These are phyloP conservation scores for Suhomyces faveliae DNA, from an alignment of 805 yeast genomes.

Conservation along the genomic window DNA sequence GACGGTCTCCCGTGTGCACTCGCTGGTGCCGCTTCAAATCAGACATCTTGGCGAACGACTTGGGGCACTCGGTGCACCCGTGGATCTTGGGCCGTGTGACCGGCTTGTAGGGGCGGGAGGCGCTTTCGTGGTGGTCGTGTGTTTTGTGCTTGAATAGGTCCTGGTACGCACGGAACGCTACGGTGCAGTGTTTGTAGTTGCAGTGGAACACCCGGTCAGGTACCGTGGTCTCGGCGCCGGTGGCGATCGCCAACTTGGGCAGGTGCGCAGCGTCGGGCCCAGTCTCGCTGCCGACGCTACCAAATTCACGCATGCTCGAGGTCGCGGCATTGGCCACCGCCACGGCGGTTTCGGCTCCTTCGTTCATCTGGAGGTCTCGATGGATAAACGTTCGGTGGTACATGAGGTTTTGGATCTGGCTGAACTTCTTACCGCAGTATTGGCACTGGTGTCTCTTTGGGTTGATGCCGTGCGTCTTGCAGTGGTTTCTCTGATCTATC, in stretches of 20 bases:
- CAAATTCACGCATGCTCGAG: neutral
- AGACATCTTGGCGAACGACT: slow-evolving; percentile 52
- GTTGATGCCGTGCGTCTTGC: slow-evolving; percentile 10
- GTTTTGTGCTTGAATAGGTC: slow-evolving; percentile 8
- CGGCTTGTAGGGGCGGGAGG: slow-evolving; percentile 12
- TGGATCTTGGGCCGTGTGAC: slow-evolving; percentile 4
- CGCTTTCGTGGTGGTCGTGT: slow-evolving; percentile 7
- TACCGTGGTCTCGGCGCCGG: neutral
- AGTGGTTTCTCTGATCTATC: slow-evolving; percentile 12
- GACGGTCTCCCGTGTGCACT: slow-evolving; percentile 77
- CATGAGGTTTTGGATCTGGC: slow-evolving; percentile 11
- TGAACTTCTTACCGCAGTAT: slow-evolving; percentile 12
- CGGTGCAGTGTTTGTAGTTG: slow-evolving; percentile 15
- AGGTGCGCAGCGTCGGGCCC: neutral
- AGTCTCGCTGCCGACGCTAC: neutral
- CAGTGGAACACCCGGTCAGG: slow-evolving; percentile 14
- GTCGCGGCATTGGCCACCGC: slow-evolving; percentile 2
- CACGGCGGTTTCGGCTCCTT: slow-evolving; percentile 2
- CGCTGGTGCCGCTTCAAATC: slow-evolving; percentile 51
- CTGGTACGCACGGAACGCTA: slow-evolving; percentile 16
- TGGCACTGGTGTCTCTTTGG: slow-evolving; percentile 11
- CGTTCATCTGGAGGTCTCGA: slow-evolving; percentile 9
- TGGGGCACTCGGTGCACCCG: slow-evolving; percentile 65
- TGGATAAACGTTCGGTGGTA: slow-evolving; percentile 12
- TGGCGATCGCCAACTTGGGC: neutral